Base-by-base conservation (phyloP, 169 alveolate genomes). In the Sarcocystis neurona region DNA sequence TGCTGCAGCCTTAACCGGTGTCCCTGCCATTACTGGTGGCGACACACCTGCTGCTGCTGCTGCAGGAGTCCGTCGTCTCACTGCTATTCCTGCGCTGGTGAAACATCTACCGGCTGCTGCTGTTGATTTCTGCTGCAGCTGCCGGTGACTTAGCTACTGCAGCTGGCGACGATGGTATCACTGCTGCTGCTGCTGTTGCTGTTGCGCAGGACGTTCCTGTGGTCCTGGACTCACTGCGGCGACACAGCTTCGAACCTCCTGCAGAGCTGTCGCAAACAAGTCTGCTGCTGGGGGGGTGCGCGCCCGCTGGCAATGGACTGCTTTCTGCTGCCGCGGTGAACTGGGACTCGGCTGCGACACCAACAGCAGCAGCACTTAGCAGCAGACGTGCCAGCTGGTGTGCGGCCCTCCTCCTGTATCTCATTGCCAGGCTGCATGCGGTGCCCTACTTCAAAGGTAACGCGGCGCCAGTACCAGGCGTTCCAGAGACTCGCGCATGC, bases 381-480 rank as follows among this genome's bases (percentile, higher is more conserved):
- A 0, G 80, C 43, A 43, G 80, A 12, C 18, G 84, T 39, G 58
- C 34, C 84, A 50, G 90, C 85, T 41, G 80, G 63, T 41, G 48
- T 43, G 90, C 72, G 23, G 70, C 60, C 44, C 53, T 85, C 85
- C 46, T 85, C 30, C 75, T 85, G 30, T 85, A 85, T 43, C 48
- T 85, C 23, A 46, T 85, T 2, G 90, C 90, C 8, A 68, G 58
- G 63, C 78, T 85, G 72, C 90, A 85, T 60, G 56, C 15, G 2
- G 12, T 85, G 23, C 90, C 90, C 23, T 85, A 85, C 75, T 85
- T 85, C 56, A 68, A 53, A 56, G 90, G 90, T 85, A 50, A n/a
- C 46, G 8, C 34, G 39, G 12, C 39, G 10, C 30, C 20, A 12
- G 20, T 20, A 53, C 20, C 63, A 12, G 10, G 10, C 30, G 63